Evolutionary conservation across 148 eudicot genomes (phyloP), one percentile per base, ranked within the genome.

Genomic region (Rhododendron kiyosumense): DNA sequence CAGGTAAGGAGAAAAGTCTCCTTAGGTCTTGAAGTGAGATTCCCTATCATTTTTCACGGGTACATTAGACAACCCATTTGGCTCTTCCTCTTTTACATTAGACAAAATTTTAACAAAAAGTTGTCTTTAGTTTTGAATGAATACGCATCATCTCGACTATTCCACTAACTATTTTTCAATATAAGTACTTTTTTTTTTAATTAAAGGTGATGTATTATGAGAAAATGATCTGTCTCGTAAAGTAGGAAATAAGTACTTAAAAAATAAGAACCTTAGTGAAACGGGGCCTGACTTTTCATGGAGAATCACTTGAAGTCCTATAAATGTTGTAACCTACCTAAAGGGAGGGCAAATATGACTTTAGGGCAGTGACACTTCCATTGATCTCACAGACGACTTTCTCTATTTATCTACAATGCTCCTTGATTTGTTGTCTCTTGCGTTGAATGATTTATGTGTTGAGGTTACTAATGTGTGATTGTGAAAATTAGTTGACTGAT

Each of bases 1-100:
- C 91, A 89, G 89, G 89, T 87, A 86, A 81, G 81, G 87, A 52
- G 84, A 78, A 87, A 85, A 87, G 67, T 85, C 87, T 87, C 89
- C 87, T 89, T 90, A 90, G 87, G 67, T 85, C 81, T 88, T 84
- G 89, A 87, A 89, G 85, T 81, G 90, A 91, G 84, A 87, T 85
- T 88, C 87, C 84, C 88, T 88, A 81, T 76, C 89, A 82, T 91
- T 89, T 88, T 78, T 20, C 85, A 88, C 67, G 87, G 93, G 90
- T 90, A 90, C 51, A 90, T 30, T 85, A 84, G 90, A 89, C 83
- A 77, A 86, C 85, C 43, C 28, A 59, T 75, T 83, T 61, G 26
- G 81, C 20, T 54, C 17, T 18, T 5, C 22, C 61, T 41, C 45
- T 41, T 41, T 41, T 41, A 41, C 45, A 41, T 41, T 41, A 6